A percentile compares a stretch with the other conserved stretches of the same genome.
Conservation (phyloP, 352 stramenopile genomes). For the Thalassiosira mediterranea region DNA sequence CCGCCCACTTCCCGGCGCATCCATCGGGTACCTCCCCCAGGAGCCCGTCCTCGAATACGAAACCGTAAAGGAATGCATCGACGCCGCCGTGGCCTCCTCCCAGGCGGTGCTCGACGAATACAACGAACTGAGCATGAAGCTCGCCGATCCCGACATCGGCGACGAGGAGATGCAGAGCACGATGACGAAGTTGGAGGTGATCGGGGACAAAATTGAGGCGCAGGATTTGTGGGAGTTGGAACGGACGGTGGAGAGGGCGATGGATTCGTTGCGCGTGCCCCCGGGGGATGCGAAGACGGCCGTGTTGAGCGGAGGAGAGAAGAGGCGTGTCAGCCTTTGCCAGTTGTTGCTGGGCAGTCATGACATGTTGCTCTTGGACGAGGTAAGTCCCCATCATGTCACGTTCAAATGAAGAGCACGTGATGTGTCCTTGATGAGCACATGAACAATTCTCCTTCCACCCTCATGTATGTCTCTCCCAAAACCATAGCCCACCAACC, state of each 20-base stretch:
- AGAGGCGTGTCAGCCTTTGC: slow-evolving; percentile 83
- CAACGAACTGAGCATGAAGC: slow-evolving; percentile 77
- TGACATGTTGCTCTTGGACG: slow-evolving; percentile 96
- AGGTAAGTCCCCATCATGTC: slow-evolving; percentile 55
- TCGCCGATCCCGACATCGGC: slow-evolving; percentile 77
- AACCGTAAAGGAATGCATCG: slow-evolving; percentile 86
- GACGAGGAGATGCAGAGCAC: slow-evolving; percentile 77
- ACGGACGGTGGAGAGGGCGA: slow-evolving; percentile 81
- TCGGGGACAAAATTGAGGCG: slow-evolving; percentile 87
- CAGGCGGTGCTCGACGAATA: slow-evolving; percentile 84
- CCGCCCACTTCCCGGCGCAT: slow-evolving; percentile 78
- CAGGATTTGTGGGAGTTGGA: slow-evolving; percentile 87
- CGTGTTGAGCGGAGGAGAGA: slow-evolving; percentile 85
- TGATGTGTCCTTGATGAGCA: too few relatives aligned
- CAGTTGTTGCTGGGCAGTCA: slow-evolving; percentile 92
- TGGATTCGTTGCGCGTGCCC: slow-evolving; percentile 84
- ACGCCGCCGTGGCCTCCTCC: slow-evolving; percentile 79
- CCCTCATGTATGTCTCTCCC: neutral
- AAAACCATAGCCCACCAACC: slow-evolving; percentile 51
- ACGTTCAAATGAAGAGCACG: too few relatives aligned
- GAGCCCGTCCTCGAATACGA: slow-evolving; percentile 83
- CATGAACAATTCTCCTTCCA: neutral
- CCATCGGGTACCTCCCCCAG: slow-evolving; percentile 86
- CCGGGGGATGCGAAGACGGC: slow-evolving; percentile 76
- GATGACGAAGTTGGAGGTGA: slow-evolving; percentile 75